phyloP scores from a whole-genome alignment of 352 stramenopile species.

The Globisporangium solare region DNA sequence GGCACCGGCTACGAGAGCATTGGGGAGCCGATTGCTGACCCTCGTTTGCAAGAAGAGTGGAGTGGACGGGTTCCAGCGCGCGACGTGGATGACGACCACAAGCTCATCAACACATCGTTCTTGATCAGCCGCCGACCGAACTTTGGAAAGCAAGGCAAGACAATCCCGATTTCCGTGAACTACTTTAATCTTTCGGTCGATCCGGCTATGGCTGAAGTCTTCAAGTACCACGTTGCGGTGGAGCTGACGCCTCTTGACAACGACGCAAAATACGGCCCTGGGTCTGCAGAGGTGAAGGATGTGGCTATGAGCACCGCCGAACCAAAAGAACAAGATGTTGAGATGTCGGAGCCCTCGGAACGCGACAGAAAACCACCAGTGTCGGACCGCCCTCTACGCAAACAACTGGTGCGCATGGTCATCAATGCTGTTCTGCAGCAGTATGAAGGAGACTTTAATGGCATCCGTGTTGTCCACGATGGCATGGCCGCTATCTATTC shows the following conservation, averaged over 20 bases:
- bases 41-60: constrained; percentile 47
- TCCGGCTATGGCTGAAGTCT: constrained; percentile 37
- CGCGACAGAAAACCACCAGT: constrained; percentile 12
- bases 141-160: constrained; percentile 26
- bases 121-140: constrained; percentile 45
- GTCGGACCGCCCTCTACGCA: constrained; percentile 31
- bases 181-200: constrained; percentile 65
- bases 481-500: constrained; percentile 59
- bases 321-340: constrained; percentile 35
- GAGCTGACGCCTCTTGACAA: constrained; percentile 35
- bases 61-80: constrained; percentile 25
- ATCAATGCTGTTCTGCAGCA: constrained; percentile 52
- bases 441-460: constrained; percentile 50
- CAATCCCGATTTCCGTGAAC: constrained; percentile 47
- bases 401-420: constrained; percentile 47
- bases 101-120: constrained; percentile 32
- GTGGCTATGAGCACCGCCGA: constrained; percentile 30
- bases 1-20: constrained; percentile 54
- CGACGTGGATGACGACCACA: constrained; percentile 37
- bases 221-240: constrained; percentile 73
- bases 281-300: constrained; percentile 30
- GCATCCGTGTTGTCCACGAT: constrained; percentile 58
- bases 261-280: constrained; percentile 50
- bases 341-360: constrained; percentile 31
- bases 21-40: constrained; percentile 42